These are phyloP conservation scores for Beauveria sp. DNA, from an alignment of 2,329 filamentous ascomycete species.

Conservation along the genomic window DNA sequence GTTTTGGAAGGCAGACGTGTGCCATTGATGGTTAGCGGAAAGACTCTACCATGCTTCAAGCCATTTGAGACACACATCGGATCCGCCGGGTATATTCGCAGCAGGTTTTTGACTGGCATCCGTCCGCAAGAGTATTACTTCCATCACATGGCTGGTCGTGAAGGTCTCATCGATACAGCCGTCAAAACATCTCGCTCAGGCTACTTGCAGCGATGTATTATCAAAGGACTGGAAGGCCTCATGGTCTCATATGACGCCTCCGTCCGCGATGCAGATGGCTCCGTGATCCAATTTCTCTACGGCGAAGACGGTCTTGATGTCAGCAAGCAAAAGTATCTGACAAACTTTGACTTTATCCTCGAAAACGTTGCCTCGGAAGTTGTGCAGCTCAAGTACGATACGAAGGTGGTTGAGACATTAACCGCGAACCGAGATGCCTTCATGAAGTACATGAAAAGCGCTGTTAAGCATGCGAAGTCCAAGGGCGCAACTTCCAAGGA, in stretches of 20 bases:
- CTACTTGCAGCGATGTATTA: constrained; percentile 91
- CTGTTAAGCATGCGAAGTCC: constrained; percentile 62
- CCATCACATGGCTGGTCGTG: constrained; percentile 97
- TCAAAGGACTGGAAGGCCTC: constrained; percentile 97
- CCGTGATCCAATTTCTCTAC: constrained; percentile 89
- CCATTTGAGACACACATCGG: constrained; percentile 83
- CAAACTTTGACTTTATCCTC: constrained; percentile 82
- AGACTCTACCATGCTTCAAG: constrained; percentile 88
- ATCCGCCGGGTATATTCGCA: constrained; percentile 87
- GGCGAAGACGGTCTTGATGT: constrained; percentile 94
- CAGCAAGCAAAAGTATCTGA: constrained; percentile 86
- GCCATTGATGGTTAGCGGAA: constrained; percentile 95
- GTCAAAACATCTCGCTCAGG: constrained; percentile 97
- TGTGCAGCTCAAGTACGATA: constrained; percentile 63
- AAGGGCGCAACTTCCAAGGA: constrained; percentile 55
- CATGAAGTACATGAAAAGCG: constrained; percentile 73
- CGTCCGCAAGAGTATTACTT: constrained; percentile 98
- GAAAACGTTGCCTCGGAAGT: constrained; percentile 78
- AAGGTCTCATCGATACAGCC: constrained; percentile 96
- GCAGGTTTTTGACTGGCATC: constrained; percentile 96
- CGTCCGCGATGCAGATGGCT: constrained; percentile 88
- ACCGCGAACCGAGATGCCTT: constrained; percentile 50
- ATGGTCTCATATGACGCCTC: constrained; percentile 89
- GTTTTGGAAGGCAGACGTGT: constrained; percentile 92
- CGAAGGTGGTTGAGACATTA: constrained; percentile 36